Evolutionary conservation across 176 grass and related monocot genomes (phyloP), one percentile per base, ranked within the genome.

Genomic region (Carex parvula): DNA sequence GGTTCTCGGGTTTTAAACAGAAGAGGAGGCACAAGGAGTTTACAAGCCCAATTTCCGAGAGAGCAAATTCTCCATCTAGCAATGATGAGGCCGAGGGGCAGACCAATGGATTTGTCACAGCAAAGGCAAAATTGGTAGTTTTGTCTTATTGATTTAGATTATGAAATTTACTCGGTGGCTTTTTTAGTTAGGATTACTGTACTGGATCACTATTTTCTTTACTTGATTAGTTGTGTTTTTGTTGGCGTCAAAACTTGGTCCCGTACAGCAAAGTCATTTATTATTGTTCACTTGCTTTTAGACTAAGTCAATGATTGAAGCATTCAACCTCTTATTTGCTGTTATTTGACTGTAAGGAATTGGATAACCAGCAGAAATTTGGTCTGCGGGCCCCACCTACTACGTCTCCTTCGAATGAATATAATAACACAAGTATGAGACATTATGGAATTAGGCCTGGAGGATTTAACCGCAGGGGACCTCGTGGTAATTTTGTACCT

Each of bases 401-500:
- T 83, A 24, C 90, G 26, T 97, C 94, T 17, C 95, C 90, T 70
- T 87, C 86, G 88, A 90, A 80, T 82, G 90, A 63, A 66, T 60
- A 91, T 88, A 88, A 90, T 84, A 94, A 84, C 79, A 73, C 67
- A 54, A 88, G 65, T 80, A 88, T 65, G 44, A 86, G 79, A 73
- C 93, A 89, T 60, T 94, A 98, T 86, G 91, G 90, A 59, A 82
- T 88, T 37, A 93, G 89, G 71, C 88, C 91, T 87, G 92, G 74
- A 79, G 89, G 88, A 86, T 90, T 86, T 92, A 80, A 88, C 73
- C 92, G 92, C 83, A 85, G 92, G 57, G 92, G 95, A 81, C 81
- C 90, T 54, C 92, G 95, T 68, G 89, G 95, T 87, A 93, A 94
- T 91, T 98, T 98, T 88, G 82, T 98, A 3, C 95, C 92, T 68